These are phyloP conservation scores for Narthecium ossifragum DNA, from an alignment of 106 monocot genomes.

Conservation along the genomic window DNA sequence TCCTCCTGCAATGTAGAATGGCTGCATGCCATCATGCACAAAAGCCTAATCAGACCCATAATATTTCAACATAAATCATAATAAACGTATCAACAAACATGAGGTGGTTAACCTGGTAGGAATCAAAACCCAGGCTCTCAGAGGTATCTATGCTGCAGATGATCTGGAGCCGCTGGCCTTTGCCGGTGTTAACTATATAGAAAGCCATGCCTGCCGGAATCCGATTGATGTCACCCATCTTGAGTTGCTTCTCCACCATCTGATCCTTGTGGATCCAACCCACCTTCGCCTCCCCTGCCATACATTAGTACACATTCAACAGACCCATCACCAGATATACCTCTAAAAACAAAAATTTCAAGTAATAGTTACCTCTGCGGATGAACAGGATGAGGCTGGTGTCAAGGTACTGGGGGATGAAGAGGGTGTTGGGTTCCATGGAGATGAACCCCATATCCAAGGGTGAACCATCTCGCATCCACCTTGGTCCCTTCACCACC, in stretches of 20 bases:
- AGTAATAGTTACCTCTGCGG: conserved; percentile 9
- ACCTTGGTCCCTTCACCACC: conserved; percentile 17
- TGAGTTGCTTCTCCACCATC: conserved; percentile 61
- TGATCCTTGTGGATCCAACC: conserved; percentile 66
- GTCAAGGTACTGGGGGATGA: conserved; percentile 52
- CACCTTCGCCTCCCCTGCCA: conserved; percentile 56
- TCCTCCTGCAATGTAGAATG: conserved; percentile 81
- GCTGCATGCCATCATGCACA: conserved; percentile 7
- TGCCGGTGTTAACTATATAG: conserved; percentile 71
- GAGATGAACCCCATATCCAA: conserved; percentile 44
- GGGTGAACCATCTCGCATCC: conserved; percentile 14
- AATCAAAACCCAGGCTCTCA: neutral
- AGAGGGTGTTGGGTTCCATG: conserved; percentile 46
- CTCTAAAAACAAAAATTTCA: neutral
- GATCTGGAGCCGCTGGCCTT: conserved; percentile 54
- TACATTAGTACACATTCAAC: neutral
- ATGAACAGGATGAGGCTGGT: conserved; percentile 31
- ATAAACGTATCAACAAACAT: neutral
- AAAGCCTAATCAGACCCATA: conserved; percentile 19
- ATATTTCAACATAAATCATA: conserved; percentile 11
- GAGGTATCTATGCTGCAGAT: conserved; percentile 49
- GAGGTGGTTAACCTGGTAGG: conserved; percentile 14
- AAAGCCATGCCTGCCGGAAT: conserved; percentile 74
- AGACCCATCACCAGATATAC: neutral
- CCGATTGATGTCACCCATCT: conserved; percentile 59